These are phyloP conservation scores for Picochlorum sp. DNA, from an alignment of 139 green algal genomes.

Conservation along the genomic window DNA sequence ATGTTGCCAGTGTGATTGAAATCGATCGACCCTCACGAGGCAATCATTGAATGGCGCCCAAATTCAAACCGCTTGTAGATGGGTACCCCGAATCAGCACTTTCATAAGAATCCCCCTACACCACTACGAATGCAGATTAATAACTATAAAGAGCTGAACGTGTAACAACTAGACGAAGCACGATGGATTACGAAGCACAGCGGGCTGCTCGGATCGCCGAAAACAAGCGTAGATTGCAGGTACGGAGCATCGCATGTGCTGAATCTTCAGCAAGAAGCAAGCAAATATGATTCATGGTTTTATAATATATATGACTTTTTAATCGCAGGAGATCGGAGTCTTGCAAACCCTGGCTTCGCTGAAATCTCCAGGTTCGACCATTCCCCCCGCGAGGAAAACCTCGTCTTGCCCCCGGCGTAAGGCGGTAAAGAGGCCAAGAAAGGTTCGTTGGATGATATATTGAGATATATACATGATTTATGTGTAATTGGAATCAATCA, in stretches of 20 bases:
- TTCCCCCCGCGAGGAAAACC: too few species aligned
- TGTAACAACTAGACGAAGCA: background rate
- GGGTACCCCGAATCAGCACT: background rate
- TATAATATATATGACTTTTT: background rate
- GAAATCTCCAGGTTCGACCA: background rate
- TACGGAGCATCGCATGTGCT: background rate
- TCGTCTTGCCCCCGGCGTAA: too few species aligned
- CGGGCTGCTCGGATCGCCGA: conserved; percentile 30
- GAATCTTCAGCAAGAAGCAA: too few species aligned
- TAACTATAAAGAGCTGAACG: too few species aligned
- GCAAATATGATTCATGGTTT: too few species aligned
- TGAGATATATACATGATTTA: too few species aligned
- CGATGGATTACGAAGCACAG: conserved; percentile 40
- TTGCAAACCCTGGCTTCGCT: background rate
- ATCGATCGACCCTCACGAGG: too few species aligned
- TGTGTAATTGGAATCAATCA: too few species aligned
- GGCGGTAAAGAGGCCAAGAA: too few species aligned
- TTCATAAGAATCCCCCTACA: background rate
- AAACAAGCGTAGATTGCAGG: conserved; percentile 44
- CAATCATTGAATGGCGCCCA: background rate
- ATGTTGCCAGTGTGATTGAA: background rate
- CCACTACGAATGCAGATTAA: too few species aligned
- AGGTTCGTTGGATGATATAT: too few species aligned
- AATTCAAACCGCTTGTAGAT: background rate
- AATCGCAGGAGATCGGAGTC: conserved; percentile 4